A percentile compares a stretch with the other conserved stretches of the same genome.
These are phyloP conservation scores for Metschnikowia colocasiae DNA, from an alignment of 805 yeast species.

Conservation along the genomic window DNA sequence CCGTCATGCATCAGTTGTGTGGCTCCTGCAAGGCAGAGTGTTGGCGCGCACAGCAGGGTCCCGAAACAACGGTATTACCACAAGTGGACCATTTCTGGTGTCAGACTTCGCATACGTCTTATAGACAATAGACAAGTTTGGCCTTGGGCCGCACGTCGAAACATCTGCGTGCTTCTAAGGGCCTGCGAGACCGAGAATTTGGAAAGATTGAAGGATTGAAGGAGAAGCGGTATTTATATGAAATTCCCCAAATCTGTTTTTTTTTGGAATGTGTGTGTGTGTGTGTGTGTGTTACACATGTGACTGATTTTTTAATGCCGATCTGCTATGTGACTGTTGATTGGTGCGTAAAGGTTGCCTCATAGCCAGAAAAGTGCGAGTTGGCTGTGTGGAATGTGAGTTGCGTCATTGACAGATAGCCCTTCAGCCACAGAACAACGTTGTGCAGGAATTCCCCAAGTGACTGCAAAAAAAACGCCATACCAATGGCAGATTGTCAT, in stretches of 20 bases:
- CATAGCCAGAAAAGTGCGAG: neutral
- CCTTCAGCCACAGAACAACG: neutral
- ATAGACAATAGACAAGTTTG: neutral
- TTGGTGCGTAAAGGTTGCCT: neutral
- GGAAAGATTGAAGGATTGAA: neutral
- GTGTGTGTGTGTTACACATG: no score
- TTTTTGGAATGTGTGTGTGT: neutral
- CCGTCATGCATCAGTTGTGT: neutral
- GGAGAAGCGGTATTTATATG: neutral
- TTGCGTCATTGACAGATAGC: neutral
- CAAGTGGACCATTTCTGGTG: neutral
- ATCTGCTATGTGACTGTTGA: neutral
- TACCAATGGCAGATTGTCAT: neutral
- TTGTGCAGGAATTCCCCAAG: neutral
- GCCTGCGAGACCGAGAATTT: neutral
- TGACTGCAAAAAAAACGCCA: slow-evolving; percentile 3
- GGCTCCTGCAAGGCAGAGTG: neutral
- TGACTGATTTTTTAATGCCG: no score
- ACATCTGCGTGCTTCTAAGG: neutral
- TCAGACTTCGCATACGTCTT: neutral
- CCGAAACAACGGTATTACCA: neutral
- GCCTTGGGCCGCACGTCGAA: no score
- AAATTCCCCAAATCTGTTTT: neutral
- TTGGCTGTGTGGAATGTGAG: neutral
- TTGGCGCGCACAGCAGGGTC: neutral